Evolutionary conservation across 805 yeast genomes (phyloP), one percentile per base, ranked within the genome.

Genomic region (Zygotorulaspora danielsina): DNA sequence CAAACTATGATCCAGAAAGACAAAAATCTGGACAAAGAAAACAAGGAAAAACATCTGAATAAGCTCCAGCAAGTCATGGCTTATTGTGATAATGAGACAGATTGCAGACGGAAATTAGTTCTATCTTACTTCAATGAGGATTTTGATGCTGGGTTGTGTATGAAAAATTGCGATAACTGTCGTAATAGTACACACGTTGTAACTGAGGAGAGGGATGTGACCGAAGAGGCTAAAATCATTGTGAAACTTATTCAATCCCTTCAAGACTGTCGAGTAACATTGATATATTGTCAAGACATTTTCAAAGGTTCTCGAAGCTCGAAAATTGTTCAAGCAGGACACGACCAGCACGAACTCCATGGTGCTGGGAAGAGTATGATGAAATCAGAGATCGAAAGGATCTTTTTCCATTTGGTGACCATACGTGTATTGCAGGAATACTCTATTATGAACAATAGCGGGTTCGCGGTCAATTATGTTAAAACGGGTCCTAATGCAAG

Each of bases 21-120:
- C 56, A 72, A 70, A 38, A 86, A 82, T 41, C 62, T 86, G 43
- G 81, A 76, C 41, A 63, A 66, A 21, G 71, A 60, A 9, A 82
- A 82, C 26, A 79, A 81, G 47, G 93, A 85, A 48, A 82, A 80
- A 47, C 96, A 90, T 61, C 63, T 80, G 44, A 73, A 79, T 22
- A 83, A 86, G 57, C 66, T 93, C 48, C 72, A 84, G 39, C 87
- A 86, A 49, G 96, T 93, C 10, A 77, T 85, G 49, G 89, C 83
- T 55, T 93, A 87, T 57, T 90, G 97, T 64, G 96, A 89, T 46
- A 90, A 93, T 59, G 71, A 73, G 8, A 79, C 89, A 3, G 97
- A 89, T 59, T 93, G 98, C 59, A 75, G 98, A 39, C 72, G 97
- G 46, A 76, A 79, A 51, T 89, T 88, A 51, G 95, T 93, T 2